These are phyloP conservation scores for Coniella lustricola DNA, from an alignment of 2,329 filamentous ascomycete genomes.

Conservation along the genomic window DNA sequence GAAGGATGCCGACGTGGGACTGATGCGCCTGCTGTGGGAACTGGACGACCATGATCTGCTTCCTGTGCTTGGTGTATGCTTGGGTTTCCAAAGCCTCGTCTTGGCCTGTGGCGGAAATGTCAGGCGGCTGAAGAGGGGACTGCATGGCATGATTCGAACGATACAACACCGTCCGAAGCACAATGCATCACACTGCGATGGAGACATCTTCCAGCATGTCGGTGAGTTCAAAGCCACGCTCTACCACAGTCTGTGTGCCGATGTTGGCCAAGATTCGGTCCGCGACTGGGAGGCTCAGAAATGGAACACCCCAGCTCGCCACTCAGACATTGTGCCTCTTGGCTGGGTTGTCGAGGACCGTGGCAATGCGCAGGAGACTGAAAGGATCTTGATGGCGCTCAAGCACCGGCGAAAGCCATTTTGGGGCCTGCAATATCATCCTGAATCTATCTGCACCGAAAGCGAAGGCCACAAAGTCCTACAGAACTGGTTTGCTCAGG, in stretches of 20 bases:
- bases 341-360: conserved; percentile 53
- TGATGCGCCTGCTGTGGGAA: conserved; percentile 71
- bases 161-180: conserved; percentile 50
- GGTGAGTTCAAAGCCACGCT: conserved; percentile 61
- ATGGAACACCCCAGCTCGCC: conserved; percentile 31
- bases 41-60: conserved; percentile 52
- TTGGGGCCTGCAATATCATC: conserved; percentile 87
- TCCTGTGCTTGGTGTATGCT: conserved; percentile 80
- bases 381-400: conserved; percentile 68
- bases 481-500: conserved; percentile 67
- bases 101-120: conserved; percentile 61
- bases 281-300: conserved; percentile 30
- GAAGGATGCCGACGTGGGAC: conserved; percentile 67
- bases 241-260: conserved; percentile 61
- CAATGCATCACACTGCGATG: conserved; percentile 11
- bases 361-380: conserved; percentile 26
- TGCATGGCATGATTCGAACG: conserved; percentile 73
- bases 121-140: conserved; percentile 58
- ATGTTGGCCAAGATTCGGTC: conserved; percentile 43
- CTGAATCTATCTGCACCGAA: conserved; percentile 81
- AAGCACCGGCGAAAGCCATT: conserved; percentile 64
- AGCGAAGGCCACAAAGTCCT: conserved; percentile 57
- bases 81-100: conserved; percentile 81
- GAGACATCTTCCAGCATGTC: conserved; percentile 60
- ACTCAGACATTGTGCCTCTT: conserved; percentile 45